Percentiles rank a stretch among this genome's conserved stretches.
Evolutionary conservation across 768 basidiomycete genomes (phyloP).

Genomic region (Kwoniella botswanensis): DNA sequence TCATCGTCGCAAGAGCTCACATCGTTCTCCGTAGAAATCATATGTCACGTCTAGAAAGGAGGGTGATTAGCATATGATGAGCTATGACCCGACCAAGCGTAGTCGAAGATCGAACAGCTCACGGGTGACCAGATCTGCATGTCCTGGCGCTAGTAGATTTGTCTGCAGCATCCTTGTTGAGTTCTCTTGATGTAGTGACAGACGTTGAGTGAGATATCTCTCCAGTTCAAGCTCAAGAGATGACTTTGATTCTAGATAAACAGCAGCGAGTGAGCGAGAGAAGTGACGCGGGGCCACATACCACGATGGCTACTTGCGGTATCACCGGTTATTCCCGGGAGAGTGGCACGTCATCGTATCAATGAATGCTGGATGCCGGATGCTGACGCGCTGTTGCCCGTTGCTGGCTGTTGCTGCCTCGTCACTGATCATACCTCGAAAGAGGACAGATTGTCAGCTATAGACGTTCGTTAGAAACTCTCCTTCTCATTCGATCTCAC

Average conservation of each 20-base stretch:
- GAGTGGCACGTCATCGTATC: constrained; percentile 14
- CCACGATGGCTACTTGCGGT: not conserved
- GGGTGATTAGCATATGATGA: constrained; percentile 5
- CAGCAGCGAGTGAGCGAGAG: no score
- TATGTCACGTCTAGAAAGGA: constrained; percentile 70
- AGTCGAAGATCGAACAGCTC: constrained; percentile 15
- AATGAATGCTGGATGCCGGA: not conserved
- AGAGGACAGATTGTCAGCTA: not conserved
- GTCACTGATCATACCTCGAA: constrained; percentile 4
- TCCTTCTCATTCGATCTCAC: no score
- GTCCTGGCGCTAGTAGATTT: constrained; percentile 47
- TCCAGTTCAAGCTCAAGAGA: no score
- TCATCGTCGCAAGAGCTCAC: constrained; percentile 33
- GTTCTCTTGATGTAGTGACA: not conserved
- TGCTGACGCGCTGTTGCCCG: constrained; percentile 5
- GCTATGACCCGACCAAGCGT: not conserved
- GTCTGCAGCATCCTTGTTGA: constrained; percentile 47
- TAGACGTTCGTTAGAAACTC: not conserved
- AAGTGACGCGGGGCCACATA: constrained; percentile 19
- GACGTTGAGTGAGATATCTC: not conserved
- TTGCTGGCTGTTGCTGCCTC: constrained; percentile 5
- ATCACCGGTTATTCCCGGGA: constrained; percentile 16
- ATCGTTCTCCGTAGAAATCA: constrained; percentile 77
- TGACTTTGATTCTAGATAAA: no score
- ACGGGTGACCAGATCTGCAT: constrained; percentile 53